Base-by-base conservation (phyloP, 2,329 filamentous ascomycete genomes). In the Colletotrichum ledebouriae region DNA sequence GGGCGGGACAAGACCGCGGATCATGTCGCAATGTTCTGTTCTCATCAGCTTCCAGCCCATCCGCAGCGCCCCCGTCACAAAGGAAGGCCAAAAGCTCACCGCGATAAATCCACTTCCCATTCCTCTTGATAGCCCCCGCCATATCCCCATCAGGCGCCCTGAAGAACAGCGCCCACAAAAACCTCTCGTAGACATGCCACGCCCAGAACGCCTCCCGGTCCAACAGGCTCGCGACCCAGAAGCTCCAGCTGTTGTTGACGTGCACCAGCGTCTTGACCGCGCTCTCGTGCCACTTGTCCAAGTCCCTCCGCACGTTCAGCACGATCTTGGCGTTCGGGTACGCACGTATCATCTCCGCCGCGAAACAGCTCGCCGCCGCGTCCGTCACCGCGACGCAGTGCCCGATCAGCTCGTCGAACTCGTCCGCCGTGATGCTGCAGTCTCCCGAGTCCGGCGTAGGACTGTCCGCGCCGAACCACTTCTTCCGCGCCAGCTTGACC, bases 271-370 rank as follows among this genome's bases (percentile, higher is more conserved):
- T 77, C 34, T 70, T 71, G 9, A 67, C 68, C 29, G 74, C 59
- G 58, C 78, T 80, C 44, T 71, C 63, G 71, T 78, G 76, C 83
- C 82, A 84, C n/a, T 74, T 75, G 22, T 80, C 76, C 9, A 77
- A 72, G 64, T 84, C 80, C n/a, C 77, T 73, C 6, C 77, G 73
- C 39, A 79, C 81, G 69, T 76, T 75, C 63, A 82, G 77, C 17
- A 86, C 78, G 11, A 86, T 83, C 67, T 82, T 83, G 49, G 85
- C 84, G 56, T 69, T 41, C 10, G 66, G 66, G 3, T 69, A 69
- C 25, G 66, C 66, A 10, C 56, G 9, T 2, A 69, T 59, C 66
- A 69, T 66, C 49, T 86, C 83, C 15, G 78, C 76, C 3, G 76
- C 79, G 49, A 86, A 81, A 25, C 79, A 71, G 9, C 69, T 77